Evolutionary conservation across 495 filamentous ascomycete genomes (phyloP).

Genomic region (Xylaria grammica): DNA sequence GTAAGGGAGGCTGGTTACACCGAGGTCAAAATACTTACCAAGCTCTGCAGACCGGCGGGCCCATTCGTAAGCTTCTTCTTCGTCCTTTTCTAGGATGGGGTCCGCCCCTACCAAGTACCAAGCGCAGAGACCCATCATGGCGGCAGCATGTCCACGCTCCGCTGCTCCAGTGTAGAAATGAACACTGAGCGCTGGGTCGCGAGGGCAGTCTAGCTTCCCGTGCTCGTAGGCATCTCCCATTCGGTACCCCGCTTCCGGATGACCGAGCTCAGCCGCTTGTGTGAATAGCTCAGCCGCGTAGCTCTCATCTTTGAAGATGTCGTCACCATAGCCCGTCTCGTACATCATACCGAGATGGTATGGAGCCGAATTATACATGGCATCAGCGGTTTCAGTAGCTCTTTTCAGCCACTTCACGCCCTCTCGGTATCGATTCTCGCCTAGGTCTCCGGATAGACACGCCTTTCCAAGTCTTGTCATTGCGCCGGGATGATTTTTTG

Average conservation of each 20-base stretch:
- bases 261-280: slow-evolving; percentile 89
- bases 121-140: slow-evolving; percentile 99
- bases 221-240: slow-evolving; percentile 98
- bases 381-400: slow-evolving; percentile 84
- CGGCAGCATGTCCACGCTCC: slow-evolving; percentile 77
- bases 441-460: slow-evolving; percentile 86
- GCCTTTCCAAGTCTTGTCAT: slow-evolving; percentile 92
- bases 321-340: slow-evolving; percentile 86
- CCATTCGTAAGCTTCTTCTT: slow-evolving; percentile 97
- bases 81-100: slow-evolving; percentile 91
- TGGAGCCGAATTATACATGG: slow-evolving; percentile 89
- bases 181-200: slow-evolving; percentile 90
- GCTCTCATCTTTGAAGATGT: slow-evolving; percentile 84
- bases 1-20: not conserved
- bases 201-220: slow-evolving; percentile 82
- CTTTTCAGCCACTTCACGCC: slow-evolving; percentile 97
- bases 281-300: slow-evolving; percentile 96
- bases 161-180: slow-evolving; percentile 97
- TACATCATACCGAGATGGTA: slow-evolving; percentile 90
- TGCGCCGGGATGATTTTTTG: slow-evolving; percentile 92
- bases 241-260: slow-evolving; percentile 79
- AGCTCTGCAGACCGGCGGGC: slow-evolving; percentile 81
- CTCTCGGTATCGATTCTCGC: slow-evolving; percentile 84
- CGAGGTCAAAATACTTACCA: slow-evolving; percentile 60
- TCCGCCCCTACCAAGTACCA: slow-evolving; percentile 98